phyloP scores from a whole-genome alignment of 106 monocot genomes.

The Platanthera guangdongensis region DNA sequence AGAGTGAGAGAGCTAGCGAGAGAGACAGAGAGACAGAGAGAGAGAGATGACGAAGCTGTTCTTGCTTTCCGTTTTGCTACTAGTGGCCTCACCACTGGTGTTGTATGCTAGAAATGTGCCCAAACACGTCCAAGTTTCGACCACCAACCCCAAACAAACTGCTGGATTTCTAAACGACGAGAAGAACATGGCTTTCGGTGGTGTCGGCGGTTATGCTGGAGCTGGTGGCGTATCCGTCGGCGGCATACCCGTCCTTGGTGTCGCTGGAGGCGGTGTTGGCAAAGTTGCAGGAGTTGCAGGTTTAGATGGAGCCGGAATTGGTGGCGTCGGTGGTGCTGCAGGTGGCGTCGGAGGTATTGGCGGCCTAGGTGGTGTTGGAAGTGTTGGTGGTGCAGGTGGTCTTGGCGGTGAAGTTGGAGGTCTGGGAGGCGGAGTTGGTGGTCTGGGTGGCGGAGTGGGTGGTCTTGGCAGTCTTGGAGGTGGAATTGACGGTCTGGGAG shows the following conservation, averaged over 20 bases:
- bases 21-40: conserved; percentile 11
- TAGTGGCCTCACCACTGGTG: background rate
- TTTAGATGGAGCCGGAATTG: background rate
- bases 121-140: too few species aligned
- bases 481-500: background rate
- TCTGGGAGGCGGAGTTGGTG: background rate
- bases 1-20: conserved; percentile 7
- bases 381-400: background rate
- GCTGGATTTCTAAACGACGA: background rate
- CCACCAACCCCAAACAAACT: too few species aligned
- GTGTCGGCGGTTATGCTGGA: conserved; percentile 12
- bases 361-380: background rate
- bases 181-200: conserved; percentile 13
- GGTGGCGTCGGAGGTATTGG: background rate
- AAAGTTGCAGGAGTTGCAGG: background rate
- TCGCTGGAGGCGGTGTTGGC: background rate
- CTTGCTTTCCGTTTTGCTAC: background rate
- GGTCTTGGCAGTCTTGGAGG: background rate
- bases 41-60: conserved; percentile 6
- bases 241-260: background rate
- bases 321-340: background rate
- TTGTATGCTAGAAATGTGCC: background rate
- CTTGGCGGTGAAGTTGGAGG: background rate
- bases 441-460: too few species aligned
- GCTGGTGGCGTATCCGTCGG: conserved; percentile 7